A percentile compares a stretch with the other conserved stretches of the same genome.
phyloP scores from a whole-genome alignment of 2,329 filamentous ascomycete species.

The Colletotrichum coccodes region DNA sequence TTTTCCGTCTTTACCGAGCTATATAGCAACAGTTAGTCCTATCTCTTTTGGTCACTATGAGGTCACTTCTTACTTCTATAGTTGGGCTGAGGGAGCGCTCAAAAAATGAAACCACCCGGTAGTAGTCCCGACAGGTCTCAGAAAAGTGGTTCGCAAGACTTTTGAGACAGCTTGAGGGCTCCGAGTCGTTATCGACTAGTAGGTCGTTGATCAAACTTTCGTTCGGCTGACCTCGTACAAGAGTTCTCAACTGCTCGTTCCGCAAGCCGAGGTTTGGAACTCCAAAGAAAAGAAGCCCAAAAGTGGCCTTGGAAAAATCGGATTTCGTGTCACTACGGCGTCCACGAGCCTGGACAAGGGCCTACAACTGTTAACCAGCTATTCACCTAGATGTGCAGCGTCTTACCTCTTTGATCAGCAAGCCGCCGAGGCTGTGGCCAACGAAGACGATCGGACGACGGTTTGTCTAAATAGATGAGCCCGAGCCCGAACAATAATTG shows the following conservation, averaged over 20 bases:
- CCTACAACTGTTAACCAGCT: no score
- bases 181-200: constrained; percentile 34
- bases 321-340: not conserved
- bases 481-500: not conserved
- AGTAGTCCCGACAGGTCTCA: constrained; percentile 31
- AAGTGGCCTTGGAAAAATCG: constrained; percentile 33
- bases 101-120: constrained; percentile 35
- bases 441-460: constrained; percentile 38
- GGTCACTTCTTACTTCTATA: constrained; percentile 27
- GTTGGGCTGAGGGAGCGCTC: constrained; percentile 34
- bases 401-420: constrained; percentile 40
- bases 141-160: constrained; percentile 35
- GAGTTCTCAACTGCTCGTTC: constrained; percentile 33
- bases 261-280: constrained; percentile 40
- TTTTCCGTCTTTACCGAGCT: not conserved
- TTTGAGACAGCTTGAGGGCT: constrained; percentile 36
- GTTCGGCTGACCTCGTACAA: constrained; percentile 39
- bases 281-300: constrained; percentile 40
- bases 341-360: constrained; percentile 30
- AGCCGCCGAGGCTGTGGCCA: constrained; percentile 40
- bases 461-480: constrained; percentile 24
- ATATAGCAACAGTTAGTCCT: not conserved
- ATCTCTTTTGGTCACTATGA: not conserved
- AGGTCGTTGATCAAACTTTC: constrained; percentile 35
- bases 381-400: no score